A percentile compares a stretch with the other conserved stretches of the same genome.
Conservation (phyloP, 352 stramenopile species). For the Globisporangium recalcitrans region DNA sequence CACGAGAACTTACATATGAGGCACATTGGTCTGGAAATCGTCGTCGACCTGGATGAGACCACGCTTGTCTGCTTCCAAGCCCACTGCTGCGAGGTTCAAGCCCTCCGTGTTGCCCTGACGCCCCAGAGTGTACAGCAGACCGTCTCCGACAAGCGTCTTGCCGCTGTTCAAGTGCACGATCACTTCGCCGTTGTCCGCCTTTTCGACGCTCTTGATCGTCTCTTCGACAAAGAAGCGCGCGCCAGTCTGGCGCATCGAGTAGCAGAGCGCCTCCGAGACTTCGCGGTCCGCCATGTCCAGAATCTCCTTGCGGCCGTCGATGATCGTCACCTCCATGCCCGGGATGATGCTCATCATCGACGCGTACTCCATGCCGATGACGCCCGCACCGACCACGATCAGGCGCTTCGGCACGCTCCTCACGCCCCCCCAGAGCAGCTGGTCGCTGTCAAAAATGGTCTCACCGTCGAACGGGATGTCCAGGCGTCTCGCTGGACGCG, state of each 20-base stretch:
- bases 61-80: constrained; percentile 73
- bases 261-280: constrained; percentile 80
- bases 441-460: constrained; percentile 82
- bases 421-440: constrained; percentile 78
- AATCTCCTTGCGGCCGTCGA: constrained; percentile 83
- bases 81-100: constrained; percentile 74
- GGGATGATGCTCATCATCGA: constrained; percentile 91
- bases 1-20: constrained; percentile 68
- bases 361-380: constrained; percentile 91
- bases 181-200: constrained; percentile 55
- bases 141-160: constrained; percentile 82
- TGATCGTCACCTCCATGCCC: constrained; percentile 85
- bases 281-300: constrained; percentile 88
- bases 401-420: constrained; percentile 68
- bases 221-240: constrained; percentile 84
- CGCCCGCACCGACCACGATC: constrained; percentile 79
- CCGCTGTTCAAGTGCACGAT: constrained; percentile 79
- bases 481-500: constrained; percentile 62
- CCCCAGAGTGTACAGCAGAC: constrained; percentile 82
- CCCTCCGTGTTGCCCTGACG: constrained; percentile 86
- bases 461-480: constrained; percentile 87
- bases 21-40: constrained; percentile 83
- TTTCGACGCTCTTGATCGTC: constrained; percentile 72
- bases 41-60: constrained; percentile 84
- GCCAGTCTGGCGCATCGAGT: constrained; percentile 85